Percentiles rank a stretch among this genome's conserved stretches.
These are phyloP conservation scores for Funneliformis mosseae DNA, from an alignment of 192 early-diverging fungal genomes.

Conservation along the genomic window DNA sequence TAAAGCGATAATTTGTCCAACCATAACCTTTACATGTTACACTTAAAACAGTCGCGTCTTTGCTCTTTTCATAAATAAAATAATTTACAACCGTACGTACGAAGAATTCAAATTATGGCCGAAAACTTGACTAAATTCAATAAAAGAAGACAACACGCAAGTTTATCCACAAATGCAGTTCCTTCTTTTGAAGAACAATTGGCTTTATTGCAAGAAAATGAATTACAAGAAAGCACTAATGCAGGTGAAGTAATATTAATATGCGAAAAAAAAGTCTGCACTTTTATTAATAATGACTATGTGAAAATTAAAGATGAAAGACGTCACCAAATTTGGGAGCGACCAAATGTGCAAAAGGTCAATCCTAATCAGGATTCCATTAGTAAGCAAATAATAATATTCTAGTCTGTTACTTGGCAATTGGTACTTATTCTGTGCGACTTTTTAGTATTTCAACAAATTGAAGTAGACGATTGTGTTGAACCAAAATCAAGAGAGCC, in stretches of 20 bases:
- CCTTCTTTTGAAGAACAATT: constrained; percentile 12
- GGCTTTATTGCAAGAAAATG: constrained; percentile 1
- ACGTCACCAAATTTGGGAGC: constrained; percentile 40
- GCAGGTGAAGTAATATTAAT: no score
- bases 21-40: no score
- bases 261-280: not conserved
- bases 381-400: constrained; percentile 27
- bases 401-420: not conserved
- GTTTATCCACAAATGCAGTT: not conserved
- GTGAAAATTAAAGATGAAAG: constrained; percentile 40
- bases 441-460: constrained; percentile 89
- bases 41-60: no score
- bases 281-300: not conserved
- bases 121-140: no score
- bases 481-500: constrained; percentile 52
- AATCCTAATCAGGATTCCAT: constrained; percentile 42
- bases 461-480: constrained; percentile 89
- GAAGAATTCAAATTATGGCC: no score
- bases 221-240: not conserved
- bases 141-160: no score
- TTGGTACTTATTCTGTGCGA: not conserved
- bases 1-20: no score
- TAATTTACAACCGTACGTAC: no score
- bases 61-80: no score
- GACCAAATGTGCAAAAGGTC: constrained; percentile 35